phyloP scores from a whole-genome alignment of 2,329 filamentous ascomycete species.

The Pseudogymnoascus sp. region DNA sequence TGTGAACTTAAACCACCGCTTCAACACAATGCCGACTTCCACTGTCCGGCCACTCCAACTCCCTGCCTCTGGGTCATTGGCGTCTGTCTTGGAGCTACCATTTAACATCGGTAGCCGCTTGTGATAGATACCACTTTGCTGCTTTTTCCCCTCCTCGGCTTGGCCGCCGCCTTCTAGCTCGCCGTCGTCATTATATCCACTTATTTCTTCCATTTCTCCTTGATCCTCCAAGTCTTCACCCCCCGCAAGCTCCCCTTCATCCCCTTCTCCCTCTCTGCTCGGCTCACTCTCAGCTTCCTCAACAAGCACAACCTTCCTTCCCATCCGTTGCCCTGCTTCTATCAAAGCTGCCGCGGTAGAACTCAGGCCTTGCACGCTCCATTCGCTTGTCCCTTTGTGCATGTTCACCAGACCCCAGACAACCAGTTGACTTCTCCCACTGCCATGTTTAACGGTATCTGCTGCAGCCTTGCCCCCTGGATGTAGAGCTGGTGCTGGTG shows the following conservation, averaged over 20 bases:
- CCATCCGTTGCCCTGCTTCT: slow-evolving; percentile 45
- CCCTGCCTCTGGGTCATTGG: slow-evolving; percentile 38
- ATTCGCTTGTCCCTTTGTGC: slow-evolving; percentile 62
- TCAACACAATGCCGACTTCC: slow-evolving; percentile 47
- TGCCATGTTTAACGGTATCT: slow-evolving; percentile 21
- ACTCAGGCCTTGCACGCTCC: slow-evolving; percentile 65
- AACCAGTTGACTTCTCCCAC: slow-evolving; percentile 42
- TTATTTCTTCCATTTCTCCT: slow-evolving; percentile 15
- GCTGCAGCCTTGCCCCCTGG: background rate
- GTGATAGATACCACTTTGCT: slow-evolving; percentile 31
- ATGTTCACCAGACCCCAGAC: slow-evolving; percentile 58
- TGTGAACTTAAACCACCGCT: slow-evolving; percentile 56
- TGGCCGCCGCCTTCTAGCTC: slow-evolving; percentile 25
- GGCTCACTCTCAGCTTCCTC: slow-evolving; percentile 31
- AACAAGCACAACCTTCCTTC: slow-evolving; percentile 38
- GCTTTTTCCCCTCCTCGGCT: slow-evolving; percentile 22
- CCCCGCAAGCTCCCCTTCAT: slow-evolving; percentile 30
- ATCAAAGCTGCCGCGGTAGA: slow-evolving; percentile 54
- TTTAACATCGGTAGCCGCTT: slow-evolving; percentile 55
- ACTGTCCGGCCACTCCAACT: slow-evolving; percentile 52
- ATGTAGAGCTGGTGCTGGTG: slow-evolving; percentile 27
- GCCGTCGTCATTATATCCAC: slow-evolving; percentile 23
- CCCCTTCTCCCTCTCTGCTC: slow-evolving; percentile 17
- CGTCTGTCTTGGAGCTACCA: slow-evolving; percentile 40
- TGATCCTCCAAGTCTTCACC: slow-evolving; percentile 31